These are phyloP conservation scores for Metarhizium robertsii DNA, from an alignment of 2,329 filamentous ascomycete species.

Conservation along the genomic window DNA sequence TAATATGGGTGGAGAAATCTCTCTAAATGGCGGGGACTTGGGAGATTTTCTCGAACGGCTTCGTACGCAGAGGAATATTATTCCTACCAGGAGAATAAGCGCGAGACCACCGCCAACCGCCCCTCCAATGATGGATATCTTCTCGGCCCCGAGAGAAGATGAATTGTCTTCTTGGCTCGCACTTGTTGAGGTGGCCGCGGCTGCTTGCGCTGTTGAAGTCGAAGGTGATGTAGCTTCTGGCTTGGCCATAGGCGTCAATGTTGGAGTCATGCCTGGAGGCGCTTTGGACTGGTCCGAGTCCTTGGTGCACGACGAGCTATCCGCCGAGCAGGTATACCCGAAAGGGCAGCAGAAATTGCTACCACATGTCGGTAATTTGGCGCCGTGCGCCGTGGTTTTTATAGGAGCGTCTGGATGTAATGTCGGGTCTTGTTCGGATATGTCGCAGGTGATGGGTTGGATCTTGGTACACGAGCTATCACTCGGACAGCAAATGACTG, in stretches of 20 bases:
- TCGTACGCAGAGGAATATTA: constrained; percentile 31
- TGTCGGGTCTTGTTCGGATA: constrained; percentile 49
- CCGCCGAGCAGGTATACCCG: constrained; percentile 54
- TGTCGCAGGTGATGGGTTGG: constrained; percentile 54
- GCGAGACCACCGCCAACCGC: constrained; percentile 36
- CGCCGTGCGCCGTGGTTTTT: constrained; percentile 55
- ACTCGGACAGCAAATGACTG: constrained; percentile 60
- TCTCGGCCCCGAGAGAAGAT: constrained; percentile 16
- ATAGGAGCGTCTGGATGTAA: constrained; percentile 47
- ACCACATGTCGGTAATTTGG: constrained; percentile 48
- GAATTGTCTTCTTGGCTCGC: constrained; percentile 3
- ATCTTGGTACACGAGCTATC: constrained; percentile 51
- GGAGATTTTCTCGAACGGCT: constrained; percentile 13
- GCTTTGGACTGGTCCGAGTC: constrained; percentile 39
- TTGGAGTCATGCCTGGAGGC: constrained; percentile 19
- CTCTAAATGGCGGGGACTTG: constrained; percentile 18
- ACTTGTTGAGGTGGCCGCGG: background rate
- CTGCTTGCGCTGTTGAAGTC: background rate
- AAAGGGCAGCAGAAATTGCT: constrained; percentile 56
- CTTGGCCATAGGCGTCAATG: background rate
- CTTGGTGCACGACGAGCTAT: constrained; percentile 37
- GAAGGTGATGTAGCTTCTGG: constrained; percentile 13
- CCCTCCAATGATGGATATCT: constrained; percentile 35
- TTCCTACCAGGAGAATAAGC: constrained; percentile 28
- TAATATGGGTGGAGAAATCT: constrained; percentile 47